Evolutionary conservation across 2,329 filamentous ascomycete species (phyloP), one percentile per base, ranked within the genome.

Genomic region (Penicillium nordicum): DNA sequence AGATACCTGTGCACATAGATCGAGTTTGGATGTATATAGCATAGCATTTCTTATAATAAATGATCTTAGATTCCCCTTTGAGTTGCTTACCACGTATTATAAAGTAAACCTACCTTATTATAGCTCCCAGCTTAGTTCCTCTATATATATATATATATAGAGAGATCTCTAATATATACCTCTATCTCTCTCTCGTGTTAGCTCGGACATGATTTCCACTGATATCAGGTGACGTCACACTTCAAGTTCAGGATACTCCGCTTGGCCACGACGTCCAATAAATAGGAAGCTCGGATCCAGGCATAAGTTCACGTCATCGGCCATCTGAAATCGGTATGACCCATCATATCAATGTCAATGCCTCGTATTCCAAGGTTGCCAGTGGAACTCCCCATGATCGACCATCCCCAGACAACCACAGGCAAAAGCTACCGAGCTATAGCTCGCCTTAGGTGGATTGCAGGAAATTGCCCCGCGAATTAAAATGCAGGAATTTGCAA

Each of bases 391-490:
- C 16, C 44, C 37, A 46, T 11, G 42, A 47, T 41, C 36, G 11
- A 47, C 51, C 40, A 27, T 2, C 21, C 46, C 23, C 23, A 49
- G 16, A 45, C 34, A 34, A 49, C 1, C 44, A 52, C n/a, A 25
- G 7, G 21, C 9, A 38, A 25, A 49, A 10, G 34, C 21, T 41
- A 40, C 29, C 36, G 12, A 25, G 27, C 44, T 27, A 27, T 18
- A 41, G 43, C 43, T 53, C 37, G 18, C 27, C 11, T 23, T 12
- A 4, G 1, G 34, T 30, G 47, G 53, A 21, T 27, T 40, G 8
- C 21, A 49, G 41, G 53, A 40, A 51, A n/a, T 14, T 7, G 21
- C 27, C 14, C 37, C 57, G 34, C 57, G 38, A 59, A 59, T 59
- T 12, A 45, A 12, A 47, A 12, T 8, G 10, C 4, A 12, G 4